These are phyloP conservation scores for Trypanosoma scelopori DNA, from an alignment of 208 protist genomes.

Conservation along the genomic window DNA sequence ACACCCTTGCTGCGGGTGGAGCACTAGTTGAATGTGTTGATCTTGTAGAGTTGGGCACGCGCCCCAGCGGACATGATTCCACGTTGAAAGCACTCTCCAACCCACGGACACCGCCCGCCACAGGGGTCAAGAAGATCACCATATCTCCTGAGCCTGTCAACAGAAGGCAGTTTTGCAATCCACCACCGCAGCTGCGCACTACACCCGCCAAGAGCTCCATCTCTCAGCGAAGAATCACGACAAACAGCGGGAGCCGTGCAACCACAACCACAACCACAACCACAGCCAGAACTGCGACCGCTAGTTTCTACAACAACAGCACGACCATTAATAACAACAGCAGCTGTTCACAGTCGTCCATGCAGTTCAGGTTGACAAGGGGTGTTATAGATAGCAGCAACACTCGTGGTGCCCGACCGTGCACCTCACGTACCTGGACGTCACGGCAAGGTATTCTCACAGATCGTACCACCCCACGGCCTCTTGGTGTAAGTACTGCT, in stretches of 20 bases:
- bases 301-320: background rate
- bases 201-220: slow-evolving; percentile 1
- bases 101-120: background rate
- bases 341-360: background rate
- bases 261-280: background rate
- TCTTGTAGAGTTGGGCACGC: slow-evolving; percentile 11
- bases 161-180: background rate
- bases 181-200: slow-evolving; percentile 1
- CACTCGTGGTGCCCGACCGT: background rate
- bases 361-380: background rate
- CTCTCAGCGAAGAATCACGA: background rate
- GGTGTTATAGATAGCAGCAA: background rate
- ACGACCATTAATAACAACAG: background rate
- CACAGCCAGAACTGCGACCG: background rate
- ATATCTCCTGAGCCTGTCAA: background rate
- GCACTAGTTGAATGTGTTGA: background rate
- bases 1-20: background rate
- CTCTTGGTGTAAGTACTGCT: background rate
- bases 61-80: background rate
- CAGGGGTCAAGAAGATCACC: background rate
- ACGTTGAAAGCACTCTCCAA: background rate
- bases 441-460: slow-evolving; percentile 2
- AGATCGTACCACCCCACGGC: background rate
- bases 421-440: background rate
- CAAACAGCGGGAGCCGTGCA: background rate